These are phyloP conservation scores for Mycena leptocephala DNA, from an alignment of 768 basidiomycete genomes.

Conservation along the genomic window DNA sequence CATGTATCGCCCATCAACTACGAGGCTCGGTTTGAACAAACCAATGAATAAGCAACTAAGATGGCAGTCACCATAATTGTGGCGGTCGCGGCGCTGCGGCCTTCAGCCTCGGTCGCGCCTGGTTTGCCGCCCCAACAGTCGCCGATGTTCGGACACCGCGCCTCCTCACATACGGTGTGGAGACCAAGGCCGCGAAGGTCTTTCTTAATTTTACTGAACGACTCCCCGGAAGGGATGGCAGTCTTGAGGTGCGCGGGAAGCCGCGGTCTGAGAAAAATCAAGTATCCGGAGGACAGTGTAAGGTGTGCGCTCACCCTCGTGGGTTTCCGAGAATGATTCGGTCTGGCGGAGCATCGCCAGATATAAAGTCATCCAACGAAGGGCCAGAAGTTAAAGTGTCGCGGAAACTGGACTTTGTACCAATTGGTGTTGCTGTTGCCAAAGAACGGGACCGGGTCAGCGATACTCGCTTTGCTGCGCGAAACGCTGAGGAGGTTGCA, in stretches of 20 bases:
- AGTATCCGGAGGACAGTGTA: background rate
- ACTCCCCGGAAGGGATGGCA: slow-evolving; percentile 89
- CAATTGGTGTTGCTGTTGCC: slow-evolving; percentile 62
- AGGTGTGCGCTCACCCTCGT: slow-evolving; percentile 63
- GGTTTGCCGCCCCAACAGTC: slow-evolving; percentile 98
- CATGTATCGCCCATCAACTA: slow-evolving; percentile 99
- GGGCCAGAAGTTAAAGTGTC: slow-evolving; percentile 77
- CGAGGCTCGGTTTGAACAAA: slow-evolving; percentile 21
- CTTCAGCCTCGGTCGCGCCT: slow-evolving; percentile 76
- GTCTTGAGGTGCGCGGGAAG: slow-evolving; percentile 93
- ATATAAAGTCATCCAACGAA: slow-evolving; percentile 86
- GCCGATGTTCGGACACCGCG: slow-evolving; percentile 99
- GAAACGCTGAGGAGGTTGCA: slow-evolving; percentile 18
- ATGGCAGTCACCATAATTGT: slow-evolving; percentile 91
- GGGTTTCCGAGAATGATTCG: slow-evolving; percentile 83
- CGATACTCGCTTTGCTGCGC: slow-evolving; percentile 31
- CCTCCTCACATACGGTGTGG: slow-evolving; percentile 99
- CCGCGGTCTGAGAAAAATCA: slow-evolving; percentile 72
- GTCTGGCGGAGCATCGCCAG: slow-evolving; percentile 65
- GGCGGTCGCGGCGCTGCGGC: slow-evolving; percentile 90
- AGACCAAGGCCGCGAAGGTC: slow-evolving; percentile 93
- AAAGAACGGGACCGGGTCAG: slow-evolving; percentile 55
- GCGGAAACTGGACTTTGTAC: slow-evolving; percentile 61
- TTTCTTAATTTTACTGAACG: slow-evolving; percentile 94
- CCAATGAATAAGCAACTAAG: slow-evolving; percentile 4